A percentile compares a stretch with the other conserved stretches of the same genome.
Conservation (phyloP, 441 rosid genomes). For the Gossypium trilobum region DNA sequence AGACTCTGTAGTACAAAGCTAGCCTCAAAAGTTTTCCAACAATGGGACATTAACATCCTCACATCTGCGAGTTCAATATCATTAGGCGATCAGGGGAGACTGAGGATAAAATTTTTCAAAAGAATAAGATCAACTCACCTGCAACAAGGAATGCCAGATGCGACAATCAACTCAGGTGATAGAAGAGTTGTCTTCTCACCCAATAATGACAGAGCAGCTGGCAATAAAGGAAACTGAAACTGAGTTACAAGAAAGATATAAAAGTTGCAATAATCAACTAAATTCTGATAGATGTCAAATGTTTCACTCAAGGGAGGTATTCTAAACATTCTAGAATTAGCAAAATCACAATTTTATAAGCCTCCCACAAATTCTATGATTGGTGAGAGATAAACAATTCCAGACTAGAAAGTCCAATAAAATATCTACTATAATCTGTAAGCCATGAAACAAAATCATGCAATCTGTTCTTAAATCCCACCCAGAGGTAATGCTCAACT, state of each 20-base stretch:
- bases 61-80: not conserved
- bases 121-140: slow-evolving; percentile 44
- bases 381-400: not conserved
- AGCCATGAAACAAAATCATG: not conserved
- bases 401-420: not conserved
- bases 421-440: not conserved
- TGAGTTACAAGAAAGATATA: slow-evolving; percentile 13
- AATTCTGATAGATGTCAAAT: not conserved
- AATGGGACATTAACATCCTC: slow-evolving; percentile 8
- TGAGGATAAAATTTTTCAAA: slow-evolving; percentile 7
- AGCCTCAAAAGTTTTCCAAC: slow-evolving; percentile 5
- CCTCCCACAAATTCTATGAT: not conserved
- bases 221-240: slow-evolving; percentile 23
- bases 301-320: not conserved
- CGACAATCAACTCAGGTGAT: slow-evolving; percentile 74
- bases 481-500: not conserved
- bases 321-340: not conserved
- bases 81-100: slow-evolving; percentile 1
- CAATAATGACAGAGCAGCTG: slow-evolving; percentile 77
- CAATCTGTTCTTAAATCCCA: not conserved
- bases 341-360: not conserved
- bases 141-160: slow-evolving; percentile 90
- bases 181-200: slow-evolving; percentile 98
- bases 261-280: slow-evolving; percentile 10
- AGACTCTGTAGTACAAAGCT: not conserved